Base-by-base conservation (phyloP, 2,329 filamentous ascomycete species). In the Apiospora rasikravindrae region DNA sequence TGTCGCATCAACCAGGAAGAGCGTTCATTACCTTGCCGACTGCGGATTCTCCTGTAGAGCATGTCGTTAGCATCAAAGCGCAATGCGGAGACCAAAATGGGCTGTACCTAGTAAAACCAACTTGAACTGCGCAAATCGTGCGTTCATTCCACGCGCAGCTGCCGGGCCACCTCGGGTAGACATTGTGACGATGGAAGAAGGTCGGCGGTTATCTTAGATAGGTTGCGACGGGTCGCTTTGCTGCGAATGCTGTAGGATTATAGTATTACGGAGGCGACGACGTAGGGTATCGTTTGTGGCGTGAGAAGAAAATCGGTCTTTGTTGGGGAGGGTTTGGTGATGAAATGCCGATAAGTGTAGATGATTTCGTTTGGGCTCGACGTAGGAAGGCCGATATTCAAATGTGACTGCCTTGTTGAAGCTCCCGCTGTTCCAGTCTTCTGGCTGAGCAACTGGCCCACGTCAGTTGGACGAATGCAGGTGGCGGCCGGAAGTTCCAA, bases 71-170 rank as follows among this genome's bases (percentile, higher is more conserved):
- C 33, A 64, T 33, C n/a, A 11, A 71, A 67, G 67, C 53, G 69
- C 71, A 71, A 51, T 33, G 71, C 72, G 71, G 69, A 69, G 70
- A 53, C 10, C 57, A 11, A n/a, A 40, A 64, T 64, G 33, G 57
- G 33, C 33, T 71, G 26, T 90, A 98, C 96, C 96, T 76, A 99
- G 89, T 81, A 99, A 88, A 77, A 99, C 96, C 79, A 99, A 90
- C 89, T 99, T 99, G 87, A 99, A 99, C 89, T 99, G 96, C 80
- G 96, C 96, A 85, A 99, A 98, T 81, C 96, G 92, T 84, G 93
- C 90, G 91, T 92, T 90, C 88, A 88, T 85, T 81, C 88, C 89
- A 79, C 89, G 88, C 78, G 87, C 85, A 79, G 88, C 88, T 79
- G 88, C 86, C 77, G 88, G 86, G 79, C 84, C 91, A 86, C 91